Conservation (phyloP, 2,329 filamentous ascomycete genomes). For the Sarocladiaceae sp. region DNA sequence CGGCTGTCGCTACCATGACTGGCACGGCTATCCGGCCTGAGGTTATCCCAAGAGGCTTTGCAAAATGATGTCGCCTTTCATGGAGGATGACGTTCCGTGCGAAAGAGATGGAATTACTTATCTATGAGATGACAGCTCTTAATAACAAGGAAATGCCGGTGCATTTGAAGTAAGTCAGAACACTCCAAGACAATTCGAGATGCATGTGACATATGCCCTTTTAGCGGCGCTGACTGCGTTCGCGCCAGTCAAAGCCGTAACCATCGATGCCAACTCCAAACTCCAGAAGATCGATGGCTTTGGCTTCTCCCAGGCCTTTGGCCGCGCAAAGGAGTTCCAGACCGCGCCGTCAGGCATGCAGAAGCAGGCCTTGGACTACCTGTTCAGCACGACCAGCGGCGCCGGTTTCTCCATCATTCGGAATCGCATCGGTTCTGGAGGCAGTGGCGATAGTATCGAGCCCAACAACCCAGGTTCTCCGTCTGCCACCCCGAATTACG, state of each 20-base stretch:
- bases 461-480: constrained; percentile 40
- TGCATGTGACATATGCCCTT: background rate
- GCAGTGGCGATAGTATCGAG: constrained; percentile 28
- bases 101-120: background rate
- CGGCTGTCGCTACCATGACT: no score
- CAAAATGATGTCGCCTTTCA: no score
- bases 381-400: constrained; percentile 40
- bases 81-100: constrained; percentile 1
- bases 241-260: background rate
- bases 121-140: background rate
- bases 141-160: background rate
- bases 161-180: background rate
- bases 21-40: no score
- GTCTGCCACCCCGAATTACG: constrained; percentile 34
- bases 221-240: background rate
- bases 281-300: constrained; percentile 40
- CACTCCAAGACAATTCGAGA: background rate
- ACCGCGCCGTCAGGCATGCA: constrained; percentile 25
- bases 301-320: constrained; percentile 45
- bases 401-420: constrained; percentile 47
- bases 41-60: no score
- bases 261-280: background rate
- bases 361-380: constrained; percentile 35
- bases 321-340: constrained; percentile 35
- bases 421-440: constrained; percentile 40